Conservation (phyloP, 768 basidiomycete genomes). For the Baorangia bicolor region DNA sequence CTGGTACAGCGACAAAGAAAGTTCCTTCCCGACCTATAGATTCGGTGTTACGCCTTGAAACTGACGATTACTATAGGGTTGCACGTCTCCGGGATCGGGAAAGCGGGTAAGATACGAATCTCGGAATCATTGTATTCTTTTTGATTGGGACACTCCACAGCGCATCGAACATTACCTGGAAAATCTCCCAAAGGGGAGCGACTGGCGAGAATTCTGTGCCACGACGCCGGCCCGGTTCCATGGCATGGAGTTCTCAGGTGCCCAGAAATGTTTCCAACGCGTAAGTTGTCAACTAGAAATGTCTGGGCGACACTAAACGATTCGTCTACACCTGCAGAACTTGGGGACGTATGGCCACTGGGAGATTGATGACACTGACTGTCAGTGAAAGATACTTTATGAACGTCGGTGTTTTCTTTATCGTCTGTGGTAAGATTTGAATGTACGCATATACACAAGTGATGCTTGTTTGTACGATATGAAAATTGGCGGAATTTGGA, state of each 20-base stretch:
- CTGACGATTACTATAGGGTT: conserved; percentile 15
- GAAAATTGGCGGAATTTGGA: background rate
- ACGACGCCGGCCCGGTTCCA: conserved; percentile 31
- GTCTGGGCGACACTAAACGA: background rate
- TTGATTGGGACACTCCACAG: conserved; percentile 2
- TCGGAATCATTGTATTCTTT: background rate
- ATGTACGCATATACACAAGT: background rate
- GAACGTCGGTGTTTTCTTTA: background rate
- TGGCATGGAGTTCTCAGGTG: conserved; percentile 25
- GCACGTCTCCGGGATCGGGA: conserved; percentile 22
- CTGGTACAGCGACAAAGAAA: conserved; percentile 31
- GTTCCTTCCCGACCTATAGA: background rate
- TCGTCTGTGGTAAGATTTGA: background rate
- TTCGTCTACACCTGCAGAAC: conserved; percentile 5
- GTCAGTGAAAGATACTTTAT: background rate
- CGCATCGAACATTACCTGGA: conserved; percentile 31
- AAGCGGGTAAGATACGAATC: conserved; percentile 17
- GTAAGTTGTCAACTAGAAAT: conserved; percentile 11
- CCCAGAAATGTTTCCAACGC: conserved; percentile 21
- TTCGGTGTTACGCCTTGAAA: background rate
- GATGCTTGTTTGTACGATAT: background rate
- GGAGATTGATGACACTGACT: conserved; percentile 22
- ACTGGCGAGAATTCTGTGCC: conserved; percentile 34
- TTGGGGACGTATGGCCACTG: conserved; percentile 24
- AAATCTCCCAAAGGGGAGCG: conserved; percentile 26